phyloP scores from a whole-genome alignment of 140 eudicot genomes.

The Cichorium intybus region DNA sequence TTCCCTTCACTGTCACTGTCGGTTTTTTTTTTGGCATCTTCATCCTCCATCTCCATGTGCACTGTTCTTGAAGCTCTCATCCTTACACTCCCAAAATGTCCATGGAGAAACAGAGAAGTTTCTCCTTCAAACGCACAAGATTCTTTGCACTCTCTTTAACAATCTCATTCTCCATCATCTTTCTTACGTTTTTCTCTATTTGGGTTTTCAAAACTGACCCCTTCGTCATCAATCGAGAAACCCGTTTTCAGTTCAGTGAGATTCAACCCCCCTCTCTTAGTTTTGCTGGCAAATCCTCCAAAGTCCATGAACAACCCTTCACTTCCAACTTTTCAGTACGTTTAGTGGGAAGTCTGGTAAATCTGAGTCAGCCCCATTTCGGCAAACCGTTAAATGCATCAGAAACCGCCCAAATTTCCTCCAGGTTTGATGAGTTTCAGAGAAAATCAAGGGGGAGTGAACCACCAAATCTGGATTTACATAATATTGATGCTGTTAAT shows the following conservation, averaged over 20 bases:
- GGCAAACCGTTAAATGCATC: constrained; percentile 40
- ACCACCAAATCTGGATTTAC: constrained; percentile 10
- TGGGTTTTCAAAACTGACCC: constrained; percentile 49
- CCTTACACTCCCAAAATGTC: not conserved
- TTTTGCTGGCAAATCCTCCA: not conserved
- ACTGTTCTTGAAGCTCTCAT: constrained; percentile 10
- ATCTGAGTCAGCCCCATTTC: constrained; percentile 34
- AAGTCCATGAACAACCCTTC: not conserved
- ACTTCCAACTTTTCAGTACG: constrained; percentile 12
- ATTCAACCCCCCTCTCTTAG: constrained; percentile 8
- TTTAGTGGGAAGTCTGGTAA: constrained; percentile 6
- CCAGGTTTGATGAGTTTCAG: constrained; percentile 18
- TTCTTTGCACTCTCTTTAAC: constrained; percentile 54
- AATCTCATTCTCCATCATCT: constrained; percentile 48
- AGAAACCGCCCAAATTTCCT: constrained; percentile 21
- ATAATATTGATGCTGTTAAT: constrained; percentile 17
- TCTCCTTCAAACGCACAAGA: constrained; percentile 57
- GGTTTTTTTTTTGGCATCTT: not conserved
- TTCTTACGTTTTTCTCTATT: constrained; percentile 46
- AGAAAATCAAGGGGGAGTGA: constrained; percentile 20
- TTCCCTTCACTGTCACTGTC: constrained; percentile 28
- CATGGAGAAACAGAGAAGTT: constrained; percentile 74
- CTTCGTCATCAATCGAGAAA: constrained; percentile 29
- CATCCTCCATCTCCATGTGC: constrained; percentile 26
- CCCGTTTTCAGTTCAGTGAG: constrained; percentile 36